Conservation (phyloP, 2,329 filamentous ascomycete species). For the Metarhizium brunneum region DNA sequence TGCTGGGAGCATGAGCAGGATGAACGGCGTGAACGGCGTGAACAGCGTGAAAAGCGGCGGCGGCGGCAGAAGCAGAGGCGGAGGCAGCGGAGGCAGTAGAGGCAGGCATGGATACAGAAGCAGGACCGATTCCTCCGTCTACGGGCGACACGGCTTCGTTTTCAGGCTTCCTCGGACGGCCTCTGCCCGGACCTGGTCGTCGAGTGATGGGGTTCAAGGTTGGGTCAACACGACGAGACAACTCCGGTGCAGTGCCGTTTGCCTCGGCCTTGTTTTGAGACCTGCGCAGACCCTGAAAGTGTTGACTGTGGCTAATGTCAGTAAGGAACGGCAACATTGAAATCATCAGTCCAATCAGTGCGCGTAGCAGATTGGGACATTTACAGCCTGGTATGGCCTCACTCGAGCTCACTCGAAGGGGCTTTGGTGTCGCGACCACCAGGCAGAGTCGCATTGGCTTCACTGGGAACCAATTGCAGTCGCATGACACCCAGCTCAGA, state of each 20-base stretch:
- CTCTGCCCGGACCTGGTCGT: conserved; percentile 47
- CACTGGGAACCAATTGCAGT: neutral
- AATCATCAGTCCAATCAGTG: neutral
- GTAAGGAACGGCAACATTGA: neutral
- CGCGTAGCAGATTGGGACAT: neutral
- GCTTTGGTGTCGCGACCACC: neutral
- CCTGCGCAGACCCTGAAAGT: conserved; percentile 50
- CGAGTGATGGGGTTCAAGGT: conserved; percentile 50
- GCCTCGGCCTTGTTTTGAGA: conserved; percentile 44
- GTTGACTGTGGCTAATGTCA: conserved; percentile 35
- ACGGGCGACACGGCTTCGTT: neutral
- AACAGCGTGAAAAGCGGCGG: too few species aligned
- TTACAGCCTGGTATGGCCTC: neutral
- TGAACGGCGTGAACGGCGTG: too few species aligned
- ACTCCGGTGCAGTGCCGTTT: conserved; percentile 24
- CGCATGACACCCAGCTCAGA: neutral
- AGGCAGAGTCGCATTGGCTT: neutral
- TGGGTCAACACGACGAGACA: conserved; percentile 35
- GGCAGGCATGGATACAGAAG: too few species aligned
- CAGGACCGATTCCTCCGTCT: neutral
- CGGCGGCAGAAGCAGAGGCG: too few species aligned
- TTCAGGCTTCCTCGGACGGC: conserved; percentile 37
- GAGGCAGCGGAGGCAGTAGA: too few species aligned
- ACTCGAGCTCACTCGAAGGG: too few species aligned
- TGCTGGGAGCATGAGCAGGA: neutral